Evolutionary conservation across 306 rosid genomes (phyloP).

Genomic region (Pueraria montana): DNA sequence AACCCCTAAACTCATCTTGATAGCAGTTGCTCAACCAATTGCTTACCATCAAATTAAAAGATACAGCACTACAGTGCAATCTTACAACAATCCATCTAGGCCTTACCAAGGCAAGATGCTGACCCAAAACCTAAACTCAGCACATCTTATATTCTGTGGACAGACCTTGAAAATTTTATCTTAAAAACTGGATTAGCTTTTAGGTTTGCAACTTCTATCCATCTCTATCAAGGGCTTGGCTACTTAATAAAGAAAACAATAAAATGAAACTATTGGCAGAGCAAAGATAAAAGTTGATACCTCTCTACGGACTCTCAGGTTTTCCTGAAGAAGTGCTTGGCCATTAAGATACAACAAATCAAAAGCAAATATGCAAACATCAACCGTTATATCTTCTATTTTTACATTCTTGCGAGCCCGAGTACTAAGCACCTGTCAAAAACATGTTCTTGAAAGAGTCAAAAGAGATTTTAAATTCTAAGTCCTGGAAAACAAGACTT

Average conservation of each 20-base stretch:
- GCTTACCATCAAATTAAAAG: neutral
- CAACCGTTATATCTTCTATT: conserved; percentile 73
- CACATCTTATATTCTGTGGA: neutral
- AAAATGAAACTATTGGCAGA: conserved; percentile 39
- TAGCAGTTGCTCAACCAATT: conserved; percentile 15
- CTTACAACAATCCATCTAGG: conserved; percentile 7
- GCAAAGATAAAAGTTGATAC: conserved; percentile 53
- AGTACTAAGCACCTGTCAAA: conserved; percentile 83
- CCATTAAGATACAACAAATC: conserved; percentile 89
- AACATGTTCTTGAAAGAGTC: neutral
- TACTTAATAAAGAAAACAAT: conserved; percentile 12
- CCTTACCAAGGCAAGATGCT: conserved; percentile 26
- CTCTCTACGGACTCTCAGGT: conserved; percentile 87
- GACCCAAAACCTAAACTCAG: conserved; percentile 5
- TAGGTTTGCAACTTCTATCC: conserved; percentile 20
- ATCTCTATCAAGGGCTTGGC: conserved; percentile 23
- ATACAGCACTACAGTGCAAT: neutral
- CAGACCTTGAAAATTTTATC: neutral
- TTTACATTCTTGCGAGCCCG: conserved; percentile 93
- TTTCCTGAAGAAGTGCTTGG: conserved; percentile 77
- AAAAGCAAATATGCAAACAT: conserved; percentile 90
- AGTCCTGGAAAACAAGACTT: neutral
- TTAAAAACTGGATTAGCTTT: neutral
- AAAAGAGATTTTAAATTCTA: neutral
- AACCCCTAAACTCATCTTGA: neutral